phyloP scores from a whole-genome alignment of 306 rosid species.

The Mimosa pudica region DNA sequence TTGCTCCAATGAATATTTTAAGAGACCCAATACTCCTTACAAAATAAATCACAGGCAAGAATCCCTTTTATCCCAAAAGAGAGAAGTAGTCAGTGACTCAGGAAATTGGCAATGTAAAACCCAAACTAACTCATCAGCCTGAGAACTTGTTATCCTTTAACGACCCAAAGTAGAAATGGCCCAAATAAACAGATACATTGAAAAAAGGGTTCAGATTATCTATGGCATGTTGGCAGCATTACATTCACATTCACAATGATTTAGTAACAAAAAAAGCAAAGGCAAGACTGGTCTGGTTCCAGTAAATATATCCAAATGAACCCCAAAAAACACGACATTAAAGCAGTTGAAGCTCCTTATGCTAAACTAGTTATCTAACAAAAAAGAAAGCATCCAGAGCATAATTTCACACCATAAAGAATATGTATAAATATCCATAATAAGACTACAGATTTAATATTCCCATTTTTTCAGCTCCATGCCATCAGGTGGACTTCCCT shows the following conservation, averaged over 20 bases:
- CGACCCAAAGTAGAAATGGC: neutral
- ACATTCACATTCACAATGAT: neutral
- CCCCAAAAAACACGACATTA: neutral
- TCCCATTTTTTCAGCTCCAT: constrained; percentile 97
- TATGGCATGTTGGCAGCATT: neutral
- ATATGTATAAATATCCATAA: neutral
- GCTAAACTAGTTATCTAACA: neutral
- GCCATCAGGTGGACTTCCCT: constrained; percentile 97
- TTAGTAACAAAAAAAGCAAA: neutral
- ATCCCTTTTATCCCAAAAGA: too few species aligned
- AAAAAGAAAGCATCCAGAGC: constrained; percentile 31
- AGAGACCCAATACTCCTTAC: too few species aligned
- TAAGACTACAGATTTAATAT: constrained; percentile 38
- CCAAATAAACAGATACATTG: neutral
- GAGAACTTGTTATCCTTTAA: neutral
- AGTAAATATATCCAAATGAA: neutral
- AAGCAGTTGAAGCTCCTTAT: neutral
- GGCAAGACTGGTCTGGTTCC: neutral
- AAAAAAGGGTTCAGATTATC: neutral
- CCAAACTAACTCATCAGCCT: too few species aligned
- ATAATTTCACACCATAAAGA: constrained; percentile 33
- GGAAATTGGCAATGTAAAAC: neutral
- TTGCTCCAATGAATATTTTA: too few species aligned
- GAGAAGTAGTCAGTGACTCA: neutral
- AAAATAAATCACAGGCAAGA: too few species aligned